Conservation (phyloP, 169 alveolate species). For the Plasmodium adleri region DNA sequence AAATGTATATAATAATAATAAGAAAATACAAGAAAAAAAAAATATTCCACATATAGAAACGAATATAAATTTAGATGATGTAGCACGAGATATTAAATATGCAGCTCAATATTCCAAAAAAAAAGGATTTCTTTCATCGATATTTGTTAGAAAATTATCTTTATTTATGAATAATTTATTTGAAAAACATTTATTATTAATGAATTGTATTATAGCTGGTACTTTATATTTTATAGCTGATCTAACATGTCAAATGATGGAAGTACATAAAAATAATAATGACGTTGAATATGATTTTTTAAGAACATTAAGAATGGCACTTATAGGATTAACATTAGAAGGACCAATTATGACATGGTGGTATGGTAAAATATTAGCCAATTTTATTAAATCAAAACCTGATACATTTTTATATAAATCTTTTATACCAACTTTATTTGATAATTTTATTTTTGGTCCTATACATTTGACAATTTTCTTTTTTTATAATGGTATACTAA, state of each 20-base stretch:
- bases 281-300: constrained; percentile 27
- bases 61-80: constrained; percentile 6
- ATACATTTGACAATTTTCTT: constrained; percentile 65
- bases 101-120: neutral
- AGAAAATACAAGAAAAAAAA: neutral
- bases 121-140: constrained; percentile 1
- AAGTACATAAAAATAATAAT: constrained; percentile 13
- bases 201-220: constrained; percentile 70
- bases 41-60: neutral
- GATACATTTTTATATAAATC: constrained; percentile 73
- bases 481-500: constrained; percentile 71
- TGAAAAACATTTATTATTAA: constrained; percentile 75
- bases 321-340: constrained; percentile 58
- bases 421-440: constrained; percentile 74
- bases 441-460: constrained; percentile 75
- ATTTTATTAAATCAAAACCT: constrained; percentile 72
- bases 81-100: constrained; percentile 6
- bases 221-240: constrained; percentile 67
- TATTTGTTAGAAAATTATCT: constrained; percentile 2
- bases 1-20: constrained; percentile 3
- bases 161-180: constrained; percentile 56
- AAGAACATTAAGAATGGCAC: constrained; percentile 67
- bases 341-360: constrained; percentile 78
- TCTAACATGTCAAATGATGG: constrained; percentile 69
- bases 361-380: constrained; percentile 70